Base-by-base conservation (phyloP, 352 stramenopile genomes). In the Phytophthora foliorum region DNA sequence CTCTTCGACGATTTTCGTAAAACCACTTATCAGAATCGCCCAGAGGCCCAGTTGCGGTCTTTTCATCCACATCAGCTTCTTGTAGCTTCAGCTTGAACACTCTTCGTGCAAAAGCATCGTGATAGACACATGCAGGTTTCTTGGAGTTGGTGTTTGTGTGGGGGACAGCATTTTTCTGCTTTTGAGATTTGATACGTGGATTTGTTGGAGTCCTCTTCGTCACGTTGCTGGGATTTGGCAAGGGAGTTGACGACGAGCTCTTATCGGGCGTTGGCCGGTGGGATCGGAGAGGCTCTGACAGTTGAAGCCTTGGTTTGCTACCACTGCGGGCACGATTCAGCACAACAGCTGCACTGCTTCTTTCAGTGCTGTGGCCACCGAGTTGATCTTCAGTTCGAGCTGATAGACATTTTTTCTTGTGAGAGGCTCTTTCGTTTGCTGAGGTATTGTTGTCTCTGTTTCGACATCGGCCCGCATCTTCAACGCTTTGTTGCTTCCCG, bases 1-100 rank as follows among this genome's bases (percentile, higher is more conserved):
- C 38, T 29, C 46, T 29, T 46, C 21, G 39, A 19, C 58, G 49
- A n/a, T 46, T 50, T 21, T 64, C 38, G 6, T 32, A 57, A 36
- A 69, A 50, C 19, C 25, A 34, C 19, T 17, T 48, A 14, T 63
- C 38, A 21, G 11, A 22, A 17, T 2, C 34, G 48, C 21, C 45
- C 14, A 57, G 41, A 17, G 2, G 13, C 19, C 32, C 24, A 13
- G 9, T 4, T n/a, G 51, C n/a, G 2, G 32, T 13, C 17, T 60
- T 58, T n/a, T 73, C 44, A 13, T 68, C 58, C 3, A 49, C 24
- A 58, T 69, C 53, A 41, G 59, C 59, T 62, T 74, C 59, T 25
- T 61, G 66, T 8, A 69, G n/a, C 22, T 69, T 74, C 7, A 74
- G 36, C 39, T 69, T 74, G 46, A 69, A 69, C n/a, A 74, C 66